A percentile compares a stretch with the other conserved stretches of the same genome.
phyloP scores from a whole-genome alignment of 768 basidiomycete genomes.

The Pleurotus tuber-regium region DNA sequence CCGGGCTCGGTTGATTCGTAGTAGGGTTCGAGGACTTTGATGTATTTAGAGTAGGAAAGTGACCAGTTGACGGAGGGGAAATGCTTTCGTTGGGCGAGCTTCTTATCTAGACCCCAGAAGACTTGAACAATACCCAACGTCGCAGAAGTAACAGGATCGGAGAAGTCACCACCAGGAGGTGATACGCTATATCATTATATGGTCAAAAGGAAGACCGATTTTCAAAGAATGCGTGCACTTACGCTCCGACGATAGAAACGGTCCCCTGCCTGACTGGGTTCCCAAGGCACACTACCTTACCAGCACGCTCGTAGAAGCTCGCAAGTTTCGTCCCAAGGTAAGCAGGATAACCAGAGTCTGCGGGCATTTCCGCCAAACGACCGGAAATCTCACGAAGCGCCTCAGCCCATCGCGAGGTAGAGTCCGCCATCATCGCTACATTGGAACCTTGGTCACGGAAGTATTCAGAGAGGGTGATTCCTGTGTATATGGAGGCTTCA shows the following conservation, averaged over 20 bases:
- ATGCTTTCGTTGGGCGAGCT: slow-evolving; percentile 96
- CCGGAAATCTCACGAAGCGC: slow-evolving; percentile 99
- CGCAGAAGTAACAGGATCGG: slow-evolving; percentile 96
- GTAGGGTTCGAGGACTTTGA: slow-evolving; percentile 87
- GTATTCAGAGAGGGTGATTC: slow-evolving; percentile 98
- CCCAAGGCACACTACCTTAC: slow-evolving; percentile 91
- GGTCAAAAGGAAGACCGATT: not conserved
- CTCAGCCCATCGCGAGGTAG: slow-evolving; percentile 98
- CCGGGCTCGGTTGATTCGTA: slow-evolving; percentile 91
- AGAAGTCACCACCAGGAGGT: slow-evolving; percentile 98
- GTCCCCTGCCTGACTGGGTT: slow-evolving; percentile 87
- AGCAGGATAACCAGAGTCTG: slow-evolving; percentile 98
- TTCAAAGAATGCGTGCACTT: slow-evolving; percentile 33
- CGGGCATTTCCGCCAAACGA: slow-evolving; percentile 99
- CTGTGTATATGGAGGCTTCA: slow-evolving; percentile 99
- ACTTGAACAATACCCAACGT: slow-evolving; percentile 99
- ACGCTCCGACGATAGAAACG: slow-evolving; percentile 99
- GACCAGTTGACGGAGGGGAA: slow-evolving; percentile 99
- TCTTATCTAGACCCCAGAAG: slow-evolving; percentile 99
- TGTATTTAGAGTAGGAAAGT: slow-evolving; percentile 98
- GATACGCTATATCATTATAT: slow-evolving; percentile 65
- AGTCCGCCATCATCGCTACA: slow-evolving; percentile 99
- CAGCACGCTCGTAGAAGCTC: slow-evolving; percentile 97
- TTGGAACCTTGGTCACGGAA: slow-evolving; percentile 99
- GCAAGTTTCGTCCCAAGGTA: slow-evolving; percentile 95